Base-by-base conservation (phyloP, 2,329 filamentous ascomycete genomes). In the Sclerotinia glacialis region DNA sequence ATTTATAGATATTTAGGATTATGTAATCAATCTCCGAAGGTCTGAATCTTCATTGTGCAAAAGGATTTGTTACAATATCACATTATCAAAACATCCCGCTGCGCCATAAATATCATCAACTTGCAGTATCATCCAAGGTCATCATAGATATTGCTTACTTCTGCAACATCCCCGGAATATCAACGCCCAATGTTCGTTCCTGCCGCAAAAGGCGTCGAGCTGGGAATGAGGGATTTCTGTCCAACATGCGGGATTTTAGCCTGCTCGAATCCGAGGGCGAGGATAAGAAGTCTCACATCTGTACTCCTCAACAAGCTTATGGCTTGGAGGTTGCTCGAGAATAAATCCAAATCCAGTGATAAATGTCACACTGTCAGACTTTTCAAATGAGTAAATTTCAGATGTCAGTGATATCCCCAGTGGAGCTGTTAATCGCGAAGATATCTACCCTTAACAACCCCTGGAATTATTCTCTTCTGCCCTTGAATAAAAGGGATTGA, bases 261-360 rank as follows among this genome's bases (percentile, higher is more conserved):
- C 71, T 74, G 69, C 72, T 72, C 73, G 72, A 74, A 74, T 74
- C 71, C 23, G 46, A 34, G 31, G 28, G 21, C 58, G 58, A 37
- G 58, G 58, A 61, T 61, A 61, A 50, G 58, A 61, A 37, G 40
- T 21, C 8, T 14, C 21, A 2, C 16, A 7, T 60, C 21, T 23
- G 46, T 49, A 26, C 44, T 61, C 31, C 21, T 40, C 40, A 4
- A 12, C 31, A 49, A 37, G 16, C 26, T 21, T 26, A 49, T 26
- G 58, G 44, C 28, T 61, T 61, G n/a, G 2, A 58, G 18, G 18
- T 12, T n/a, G 26, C 18, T 28, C 5, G 31, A 49, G 37, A 40
- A 49, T 31, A 21, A 2, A 47, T 21, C 28, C n/a, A 49, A 49
- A 61, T 49, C 44, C 44, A 49, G 58, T 37, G 44, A 49, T 18